Base-by-base conservation (phyloP, 441 rosid species). In the Bocquillonia castaneifolia region DNA sequence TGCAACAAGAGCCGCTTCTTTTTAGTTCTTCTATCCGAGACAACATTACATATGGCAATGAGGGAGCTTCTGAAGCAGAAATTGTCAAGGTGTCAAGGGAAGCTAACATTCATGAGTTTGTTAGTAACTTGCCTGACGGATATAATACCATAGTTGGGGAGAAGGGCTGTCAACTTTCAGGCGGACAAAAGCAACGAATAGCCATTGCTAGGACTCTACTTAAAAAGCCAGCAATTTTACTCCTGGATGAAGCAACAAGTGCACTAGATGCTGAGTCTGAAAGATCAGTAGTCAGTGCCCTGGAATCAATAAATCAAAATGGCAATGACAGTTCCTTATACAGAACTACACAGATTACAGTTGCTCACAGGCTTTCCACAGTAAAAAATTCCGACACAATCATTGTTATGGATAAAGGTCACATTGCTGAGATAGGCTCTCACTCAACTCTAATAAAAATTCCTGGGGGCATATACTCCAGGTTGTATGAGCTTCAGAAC, bases 221-320 rank as follows among this genome's bases (percentile, higher is more conserved):
- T 37, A 88, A 86, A 75, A 81, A 67, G 64, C 90, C 88, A 13
- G 81, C 82, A 26, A 80, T 88, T 37, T 68, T 88, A 73, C 86
- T 88, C 22, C 80, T 86, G 37, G 88, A 88, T 69, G 90, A 88
- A 82, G 89, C 90, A 70, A 88, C 93, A 34, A 84, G 85, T 70
- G 94, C 94, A 15, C 82, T 88, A 1, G 86, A 88, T 58, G 78
- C 78, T 0, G 91, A 81, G 75, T 84, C 88, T 6, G 91, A 88
- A 76, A 83, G 89, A 64, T 68, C 69, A 25, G 52, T 88, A 55
- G 82, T 85, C 50, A 79, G 72, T 15, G 85, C 84, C 32, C 61
- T 85, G 71, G 88, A 82, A 67, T 69, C 82, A 12, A 72, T 77
- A 10, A 73, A 71, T 42, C 29, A 14, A 36, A 72, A 66, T 15